Evolutionary conservation across 2,329 filamentous ascomycete genomes (phyloP).

Genomic region (Sphaerulina populicola): DNA sequence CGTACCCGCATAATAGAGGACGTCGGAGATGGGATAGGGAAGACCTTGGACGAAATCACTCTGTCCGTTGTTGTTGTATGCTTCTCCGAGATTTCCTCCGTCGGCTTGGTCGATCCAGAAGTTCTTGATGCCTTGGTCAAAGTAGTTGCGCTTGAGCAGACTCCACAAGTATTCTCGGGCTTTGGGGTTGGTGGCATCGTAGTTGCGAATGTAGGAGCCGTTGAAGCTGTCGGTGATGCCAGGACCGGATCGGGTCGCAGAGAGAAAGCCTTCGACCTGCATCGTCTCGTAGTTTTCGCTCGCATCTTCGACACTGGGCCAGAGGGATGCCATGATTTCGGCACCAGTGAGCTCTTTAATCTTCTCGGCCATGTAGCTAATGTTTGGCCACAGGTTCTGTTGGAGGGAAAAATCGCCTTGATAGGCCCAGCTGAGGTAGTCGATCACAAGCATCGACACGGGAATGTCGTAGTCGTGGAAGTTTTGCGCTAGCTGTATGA

Average conservation of each 20-base stretch:
- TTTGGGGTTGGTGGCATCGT: constrained; percentile 30
- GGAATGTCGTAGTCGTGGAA: constrained; percentile 29
- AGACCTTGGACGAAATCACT: constrained; percentile 27
- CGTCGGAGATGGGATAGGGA: constrained; percentile 28
- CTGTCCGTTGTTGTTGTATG: constrained; percentile 35
- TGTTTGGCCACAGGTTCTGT: constrained; percentile 28
- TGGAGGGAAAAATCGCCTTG: constrained; percentile 31
- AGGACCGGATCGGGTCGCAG: constrained; percentile 26
- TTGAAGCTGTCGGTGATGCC: constrained; percentile 30
- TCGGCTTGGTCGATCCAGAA: constrained; percentile 34
- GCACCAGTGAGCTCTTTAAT: constrained; percentile 30
- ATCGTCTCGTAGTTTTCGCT: constrained; percentile 28
- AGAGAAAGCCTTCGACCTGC: constrained; percentile 24
- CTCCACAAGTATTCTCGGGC: constrained; percentile 29
- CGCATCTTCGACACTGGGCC: constrained; percentile 28
- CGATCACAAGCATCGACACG: constrained; percentile 30
- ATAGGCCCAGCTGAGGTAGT: constrained; percentile 30
- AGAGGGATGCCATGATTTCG: constrained; percentile 32
- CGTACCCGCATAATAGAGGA: constrained; percentile 29
- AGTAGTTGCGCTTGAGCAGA: constrained; percentile 28
- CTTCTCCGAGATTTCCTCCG: constrained; percentile 34
- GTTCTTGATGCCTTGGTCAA: constrained; percentile 30
- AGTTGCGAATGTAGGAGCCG: constrained; percentile 29
- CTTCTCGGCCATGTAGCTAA: constrained; percentile 24
- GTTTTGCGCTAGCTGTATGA: constrained; percentile 27